Evolutionary conservation across 148 eudicot genomes (phyloP), one percentile per base, ranked within the genome.

Genomic region (Amaranthus palmeri): DNA sequence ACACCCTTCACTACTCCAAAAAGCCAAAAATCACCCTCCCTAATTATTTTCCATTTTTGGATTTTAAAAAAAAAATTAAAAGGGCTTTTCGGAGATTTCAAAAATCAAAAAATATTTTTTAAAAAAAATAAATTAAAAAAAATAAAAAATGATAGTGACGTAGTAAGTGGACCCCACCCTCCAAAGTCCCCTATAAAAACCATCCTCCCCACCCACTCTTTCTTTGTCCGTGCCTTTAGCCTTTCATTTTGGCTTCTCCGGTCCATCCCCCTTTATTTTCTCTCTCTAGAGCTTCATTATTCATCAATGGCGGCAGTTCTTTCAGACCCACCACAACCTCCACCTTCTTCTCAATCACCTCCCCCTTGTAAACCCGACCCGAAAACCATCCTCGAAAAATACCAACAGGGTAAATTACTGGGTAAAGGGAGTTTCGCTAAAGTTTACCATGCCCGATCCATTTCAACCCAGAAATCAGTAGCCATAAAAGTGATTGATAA

Each of bases 371-470:
- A 25, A 25, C 36, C 46, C 62, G 45, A 64, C 18, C 65, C 71
- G 3, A 79, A 71, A 63, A 79, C 82, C 47, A 72, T 92, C 45
- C 82, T 87, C 4, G 87, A 82, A 1, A 83, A 78, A 42, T 92
- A 83, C 72, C 63, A 57, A 52, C 71, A 86, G 4, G 88, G 88
- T 51, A 82, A 81, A 8, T 63, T 86, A 3, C 71, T 92, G 4
- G 97, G 97, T 69, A 85, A 87, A 3, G 97, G 95, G 49, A 89
- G 85, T 74, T 92, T 92, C 68, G 95, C 97, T 5, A 92, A 92
- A 49, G 97, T 92, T 14, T 92, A 86, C 83, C 83, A 77, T 40
- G 92, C 79, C 17, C 78, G 78, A 0, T 72, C 76, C 4, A 41
- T 86, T 0, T 55, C 17, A 2, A 79, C 79, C 54, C 54, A 61